phyloP scores from a whole-genome alignment of 2,329 filamentous ascomycete genomes.

The Trichoderma breve region DNA sequence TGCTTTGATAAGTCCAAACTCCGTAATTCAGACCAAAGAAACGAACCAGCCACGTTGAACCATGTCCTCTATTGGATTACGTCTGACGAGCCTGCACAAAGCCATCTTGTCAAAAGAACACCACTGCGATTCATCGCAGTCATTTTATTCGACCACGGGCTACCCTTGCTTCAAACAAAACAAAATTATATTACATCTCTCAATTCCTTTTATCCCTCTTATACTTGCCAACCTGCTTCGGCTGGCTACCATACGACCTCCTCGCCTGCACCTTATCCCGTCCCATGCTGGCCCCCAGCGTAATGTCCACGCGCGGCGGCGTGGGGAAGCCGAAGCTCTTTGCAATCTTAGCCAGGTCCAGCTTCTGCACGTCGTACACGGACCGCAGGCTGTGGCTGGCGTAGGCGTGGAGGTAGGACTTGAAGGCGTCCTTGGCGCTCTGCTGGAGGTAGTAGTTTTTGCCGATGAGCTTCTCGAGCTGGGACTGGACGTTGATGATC shows the following conservation, averaged over 20 bases:
- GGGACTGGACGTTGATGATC: slow-evolving; percentile 84
- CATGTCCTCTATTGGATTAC: neutral
- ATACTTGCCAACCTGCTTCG: slow-evolving; percentile 50
- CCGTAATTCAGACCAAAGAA: neutral
- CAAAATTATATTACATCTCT: slow-evolving; percentile 2
- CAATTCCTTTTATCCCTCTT: slow-evolving; percentile 22
- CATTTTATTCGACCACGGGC: slow-evolving; percentile 8
- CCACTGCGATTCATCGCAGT: neutral
- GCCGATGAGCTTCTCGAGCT: slow-evolving; percentile 89
- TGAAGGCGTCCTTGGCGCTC: slow-evolving; percentile 73
- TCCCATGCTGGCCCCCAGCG: slow-evolving; percentile 76
- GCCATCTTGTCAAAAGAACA: neutral
- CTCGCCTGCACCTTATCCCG: slow-evolving; percentile 64
- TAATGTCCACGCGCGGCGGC: slow-evolving; percentile 79
- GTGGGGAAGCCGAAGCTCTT: slow-evolving; percentile 79
- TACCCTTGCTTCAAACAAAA: slow-evolving; percentile 19
- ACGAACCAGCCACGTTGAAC: neutral
- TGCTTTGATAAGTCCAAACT: neutral
- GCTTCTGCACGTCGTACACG: slow-evolving; percentile 76
- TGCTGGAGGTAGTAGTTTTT: slow-evolving; percentile 98
- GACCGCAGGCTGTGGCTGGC: slow-evolving; percentile 64
- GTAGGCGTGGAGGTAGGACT: slow-evolving; percentile 92
- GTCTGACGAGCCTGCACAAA: neutral
- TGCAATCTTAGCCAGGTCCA: slow-evolving; percentile 79
- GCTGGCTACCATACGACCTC: slow-evolving; percentile 76